Conservation (phyloP, 345 rosid genomes). For the Eucalyptus tenuipes region DNA sequence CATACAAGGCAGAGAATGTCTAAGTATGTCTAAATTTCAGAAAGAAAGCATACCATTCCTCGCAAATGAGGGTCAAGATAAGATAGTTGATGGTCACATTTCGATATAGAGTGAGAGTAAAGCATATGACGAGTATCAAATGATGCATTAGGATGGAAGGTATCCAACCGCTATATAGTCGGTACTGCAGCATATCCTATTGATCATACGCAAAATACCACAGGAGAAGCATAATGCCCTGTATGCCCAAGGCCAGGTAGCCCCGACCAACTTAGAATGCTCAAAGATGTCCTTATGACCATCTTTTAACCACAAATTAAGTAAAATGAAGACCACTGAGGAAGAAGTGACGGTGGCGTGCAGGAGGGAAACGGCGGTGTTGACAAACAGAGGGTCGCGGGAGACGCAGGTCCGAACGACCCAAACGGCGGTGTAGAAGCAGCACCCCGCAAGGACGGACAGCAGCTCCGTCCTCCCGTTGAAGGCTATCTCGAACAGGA, state of each 20-base stretch:
- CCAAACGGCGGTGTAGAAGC: constrained; percentile 56
- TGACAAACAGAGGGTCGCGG: constrained; percentile 84
- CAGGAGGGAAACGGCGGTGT: constrained; percentile 80
- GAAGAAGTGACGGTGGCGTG: constrained; percentile 68
- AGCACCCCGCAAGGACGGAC: constrained; percentile 36
- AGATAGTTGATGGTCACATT: constrained; percentile 82
- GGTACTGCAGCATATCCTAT: constrained; percentile 77
- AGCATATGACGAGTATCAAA: constrained; percentile 75
- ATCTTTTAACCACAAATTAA: constrained; percentile 30
- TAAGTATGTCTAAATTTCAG: not conserved
- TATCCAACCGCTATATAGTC: constrained; percentile 61
- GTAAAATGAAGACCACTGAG: constrained; percentile 71
- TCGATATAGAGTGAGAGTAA: constrained; percentile 78
- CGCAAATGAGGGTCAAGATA: constrained; percentile 76
- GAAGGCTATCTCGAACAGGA: constrained; percentile 65
- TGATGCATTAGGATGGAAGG: constrained; percentile 80
- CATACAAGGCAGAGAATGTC: not conserved
- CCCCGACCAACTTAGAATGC: constrained; percentile 50
- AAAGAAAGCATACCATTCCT: constrained; percentile 28
- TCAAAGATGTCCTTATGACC: constrained; percentile 50
- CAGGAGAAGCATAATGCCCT: constrained; percentile 79
- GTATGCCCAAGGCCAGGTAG: constrained; percentile 74
- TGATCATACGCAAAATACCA: constrained; percentile 97
- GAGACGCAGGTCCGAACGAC: constrained; percentile 37
- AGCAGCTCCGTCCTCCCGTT: constrained; percentile 43